Conservation (phyloP, 2,329 filamentous ascomycete genomes). For the Penicillium vulpinum region DNA sequence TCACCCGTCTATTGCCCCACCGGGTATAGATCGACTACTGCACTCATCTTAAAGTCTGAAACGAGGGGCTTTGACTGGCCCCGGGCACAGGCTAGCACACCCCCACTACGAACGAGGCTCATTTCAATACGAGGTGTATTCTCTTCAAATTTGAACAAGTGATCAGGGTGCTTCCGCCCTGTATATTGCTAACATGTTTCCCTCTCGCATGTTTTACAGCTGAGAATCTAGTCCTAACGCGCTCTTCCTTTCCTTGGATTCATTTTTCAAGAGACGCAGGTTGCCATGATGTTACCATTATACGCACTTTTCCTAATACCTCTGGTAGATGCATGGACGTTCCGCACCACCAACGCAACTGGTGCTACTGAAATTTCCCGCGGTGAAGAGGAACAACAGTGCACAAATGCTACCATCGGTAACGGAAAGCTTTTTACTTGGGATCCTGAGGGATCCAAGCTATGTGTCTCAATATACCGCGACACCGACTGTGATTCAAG, state of each 20-base stretch:
- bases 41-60: neutral
- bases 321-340: conserved; percentile 15
- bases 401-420: conserved; percentile 11
- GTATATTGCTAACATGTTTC: neutral
- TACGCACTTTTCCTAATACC: conserved; percentile 1
- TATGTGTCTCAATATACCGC: conserved; percentile 19
- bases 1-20: neutral
- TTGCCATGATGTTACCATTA: neutral
- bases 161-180: neutral
- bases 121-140: conserved; percentile 9
- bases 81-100: neutral
- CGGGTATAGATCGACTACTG: conserved; percentile 4
- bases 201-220: neutral
- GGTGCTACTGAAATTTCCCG: conserved; percentile 12
- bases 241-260: neutral
- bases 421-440: conserved; percentile 14
- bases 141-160: neutral
- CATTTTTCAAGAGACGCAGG: neutral
- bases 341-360: conserved; percentile 16
- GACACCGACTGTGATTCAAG: conserved; percentile 7
- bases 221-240: neutral
- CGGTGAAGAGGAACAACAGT: conserved; percentile 3
- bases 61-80: neutral
- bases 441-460: conserved; percentile 14
- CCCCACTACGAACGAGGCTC: neutral